phyloP scores from a whole-genome alignment of 1,139 yeast species.

The Protomyces pachydermus region DNA sequence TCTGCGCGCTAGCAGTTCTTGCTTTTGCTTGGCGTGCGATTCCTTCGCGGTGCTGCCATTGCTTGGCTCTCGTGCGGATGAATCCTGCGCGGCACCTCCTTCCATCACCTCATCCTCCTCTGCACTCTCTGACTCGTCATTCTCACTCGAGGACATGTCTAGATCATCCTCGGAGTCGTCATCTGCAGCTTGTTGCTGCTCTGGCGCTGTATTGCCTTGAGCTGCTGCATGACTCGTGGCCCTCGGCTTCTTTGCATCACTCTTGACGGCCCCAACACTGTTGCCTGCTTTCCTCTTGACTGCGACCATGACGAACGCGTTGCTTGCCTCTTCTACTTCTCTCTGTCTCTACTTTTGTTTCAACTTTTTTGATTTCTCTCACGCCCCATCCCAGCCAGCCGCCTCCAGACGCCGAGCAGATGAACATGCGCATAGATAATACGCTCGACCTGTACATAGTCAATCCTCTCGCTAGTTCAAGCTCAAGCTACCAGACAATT shows the following conservation, averaged over 20 bases:
- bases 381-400: no score
- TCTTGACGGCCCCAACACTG: neutral
- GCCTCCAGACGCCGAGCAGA: no score
- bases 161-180: conserved; percentile 38
- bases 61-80: neutral
- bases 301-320: neutral
- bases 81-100: conserved; percentile 29
- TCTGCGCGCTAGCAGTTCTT: conserved; percentile 73
- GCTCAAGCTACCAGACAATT: no score
- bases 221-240: neutral
- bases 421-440: no score
- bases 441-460: no score
- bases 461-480: no score
- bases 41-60: conserved; percentile 45
- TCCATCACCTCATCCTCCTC: neutral
- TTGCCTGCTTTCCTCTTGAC: neutral
- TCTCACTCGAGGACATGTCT: conserved; percentile 33
- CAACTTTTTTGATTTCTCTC: no score
- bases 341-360: no score
- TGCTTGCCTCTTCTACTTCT: no score
- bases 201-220: neutral
- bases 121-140: neutral
- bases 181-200: conserved; percentile 30
- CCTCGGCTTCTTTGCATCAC: neutral
- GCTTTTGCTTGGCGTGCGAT: conserved; percentile 79